Percentiles rank a stretch among this genome's conserved stretches.
Evolutionary conservation across 1,284 basidiomycete species (phyloP).

Genomic region (Mycosarcoma mackinlayi): DNA sequence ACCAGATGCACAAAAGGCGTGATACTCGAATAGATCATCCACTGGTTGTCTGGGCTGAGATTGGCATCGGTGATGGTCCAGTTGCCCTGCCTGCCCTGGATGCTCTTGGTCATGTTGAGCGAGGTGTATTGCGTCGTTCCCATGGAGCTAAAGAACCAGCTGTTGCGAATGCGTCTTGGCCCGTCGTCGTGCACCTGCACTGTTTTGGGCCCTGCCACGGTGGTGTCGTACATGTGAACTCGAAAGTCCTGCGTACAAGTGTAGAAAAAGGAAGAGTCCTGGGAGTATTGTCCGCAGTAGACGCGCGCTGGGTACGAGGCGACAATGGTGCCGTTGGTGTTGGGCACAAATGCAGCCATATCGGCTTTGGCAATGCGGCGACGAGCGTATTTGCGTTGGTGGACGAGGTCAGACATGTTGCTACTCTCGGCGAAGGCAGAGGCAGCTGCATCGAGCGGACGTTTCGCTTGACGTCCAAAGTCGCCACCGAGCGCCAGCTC

Average conservation of each 20-base stretch:
- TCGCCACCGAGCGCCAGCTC: constrained; percentile 82
- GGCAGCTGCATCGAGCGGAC: constrained; percentile 32
- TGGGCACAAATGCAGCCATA: constrained; percentile 76
- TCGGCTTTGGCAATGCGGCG: constrained; percentile 69
- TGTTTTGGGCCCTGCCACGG: constrained; percentile 24
- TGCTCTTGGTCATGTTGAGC: constrained; percentile 63
- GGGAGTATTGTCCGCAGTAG: constrained; percentile 91
- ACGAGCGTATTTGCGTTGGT: constrained; percentile 46
- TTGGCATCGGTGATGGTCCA: constrained; percentile 78
- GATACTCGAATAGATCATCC: constrained; percentile 82
- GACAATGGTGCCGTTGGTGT: constrained; percentile 86
- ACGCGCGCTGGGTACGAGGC: constrained; percentile 83
- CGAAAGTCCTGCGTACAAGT: constrained; percentile 77
- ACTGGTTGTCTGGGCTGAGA: constrained; percentile 88
- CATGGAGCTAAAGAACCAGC: constrained; percentile 47
- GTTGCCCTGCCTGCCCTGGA: constrained; percentile 58
- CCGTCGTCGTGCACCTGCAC: constrained; percentile 47
- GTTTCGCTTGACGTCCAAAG: constrained; percentile 75
- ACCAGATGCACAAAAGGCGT: constrained; percentile 82
- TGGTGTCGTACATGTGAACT: constrained; percentile 69
- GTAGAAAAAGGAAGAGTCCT: constrained; percentile 69
- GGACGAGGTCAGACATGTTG: constrained; percentile 43
- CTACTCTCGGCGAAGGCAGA: constrained; percentile 40
- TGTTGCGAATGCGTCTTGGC: constrained; percentile 27
- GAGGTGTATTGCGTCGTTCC: constrained; percentile 69